These are phyloP conservation scores for Mycena citricolor DNA, from an alignment of 1,284 basidiomycete genomes.

Conservation along the genomic window DNA sequence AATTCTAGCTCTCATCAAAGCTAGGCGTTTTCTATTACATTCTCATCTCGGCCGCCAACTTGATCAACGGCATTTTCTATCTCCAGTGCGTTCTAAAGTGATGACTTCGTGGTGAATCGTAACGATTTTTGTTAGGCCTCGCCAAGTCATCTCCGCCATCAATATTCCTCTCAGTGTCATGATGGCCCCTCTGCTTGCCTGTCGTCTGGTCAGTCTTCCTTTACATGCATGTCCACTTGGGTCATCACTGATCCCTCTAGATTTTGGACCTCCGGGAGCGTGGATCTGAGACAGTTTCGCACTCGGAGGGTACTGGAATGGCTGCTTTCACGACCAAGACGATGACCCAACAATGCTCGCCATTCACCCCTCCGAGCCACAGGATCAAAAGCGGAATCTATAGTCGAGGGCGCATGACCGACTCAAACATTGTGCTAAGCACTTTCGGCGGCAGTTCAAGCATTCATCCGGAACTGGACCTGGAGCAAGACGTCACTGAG, in stretches of 20 bases:
- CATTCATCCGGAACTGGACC: conserved; percentile 51
- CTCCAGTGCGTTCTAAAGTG: conserved; percentile 71
- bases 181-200: conserved; percentile 76
- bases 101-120: conserved; percentile 1
- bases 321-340: conserved; percentile 62
- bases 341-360: conserved; percentile 47
- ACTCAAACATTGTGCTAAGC: conserved; percentile 65
- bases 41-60: conserved; percentile 75
- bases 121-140: conserved; percentile 49
- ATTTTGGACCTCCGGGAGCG: conserved; percentile 77
- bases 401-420: conserved; percentile 39
- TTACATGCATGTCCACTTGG: not conserved
- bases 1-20: too few species aligned
- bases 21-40: conserved; percentile 79
- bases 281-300: conserved; percentile 68
- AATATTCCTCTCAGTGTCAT: conserved; percentile 84
- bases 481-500: conserved; percentile 56
- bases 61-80: conserved; percentile 82
- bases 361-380: conserved; percentile 47
- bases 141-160: conserved; percentile 78
- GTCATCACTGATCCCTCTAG: conserved; percentile 36
- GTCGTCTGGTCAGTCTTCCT: conserved; percentile 54
- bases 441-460: conserved; percentile 71
- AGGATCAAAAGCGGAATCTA: conserved; percentile 41
- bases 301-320: conserved; percentile 64